Base-by-base conservation (phyloP, 2,329 filamentous ascomycete genomes). In the Cryphonectria carpinicola region DNA sequence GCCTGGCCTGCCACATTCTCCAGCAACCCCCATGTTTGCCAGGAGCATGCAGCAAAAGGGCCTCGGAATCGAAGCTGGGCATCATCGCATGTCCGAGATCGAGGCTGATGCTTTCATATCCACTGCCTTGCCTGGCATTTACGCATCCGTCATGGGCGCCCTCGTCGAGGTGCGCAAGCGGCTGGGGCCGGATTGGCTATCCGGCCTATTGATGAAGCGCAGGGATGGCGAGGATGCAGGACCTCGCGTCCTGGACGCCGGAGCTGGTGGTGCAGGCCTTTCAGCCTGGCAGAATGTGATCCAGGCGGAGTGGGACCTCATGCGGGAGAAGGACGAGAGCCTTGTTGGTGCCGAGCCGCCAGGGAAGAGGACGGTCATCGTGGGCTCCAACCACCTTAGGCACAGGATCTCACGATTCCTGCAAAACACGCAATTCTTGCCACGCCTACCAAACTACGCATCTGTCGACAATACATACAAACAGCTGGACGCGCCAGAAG, bases 401-500 rank as follows among this genome's bases (percentile, higher is more conserved):
- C 85, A 92, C 69, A 91, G 94, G 43, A 85, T 94, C 35, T 93
- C 94, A 74, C 85, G 84, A 25, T 88, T 98, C 73, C 83, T 99
- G 17, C 87, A 97, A 52, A 92, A 98, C 78, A 98, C 96, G 0
- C 97, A 93, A 0, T 98, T 99, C 78, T 85, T 99, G 10, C 95
- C 95, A 10, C 90, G 95, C 4, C 83, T 98, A n/a, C 96, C 96
- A 0, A 94, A 98, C 77, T 94, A 95, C 74, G 81, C 94, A 37
- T 87, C 88, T 1, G 84, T 87, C 32, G 84, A 90, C 70, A 88
- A 88, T 65, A 84, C 86, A 13, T 85, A 88, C 25, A 83, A 84
- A 70, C 86, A 87, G 49, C 79, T 93, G 6, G 88, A 93, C 69
- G 87, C 88, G 28, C 84, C 86, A 28, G 80, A 83, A 41, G 79